Percentiles rank a stretch among this genome's conserved stretches.
Conservation (phyloP, 495 filamentous ascomycete genomes). For the Hyaloscypha hepaticicola region DNA sequence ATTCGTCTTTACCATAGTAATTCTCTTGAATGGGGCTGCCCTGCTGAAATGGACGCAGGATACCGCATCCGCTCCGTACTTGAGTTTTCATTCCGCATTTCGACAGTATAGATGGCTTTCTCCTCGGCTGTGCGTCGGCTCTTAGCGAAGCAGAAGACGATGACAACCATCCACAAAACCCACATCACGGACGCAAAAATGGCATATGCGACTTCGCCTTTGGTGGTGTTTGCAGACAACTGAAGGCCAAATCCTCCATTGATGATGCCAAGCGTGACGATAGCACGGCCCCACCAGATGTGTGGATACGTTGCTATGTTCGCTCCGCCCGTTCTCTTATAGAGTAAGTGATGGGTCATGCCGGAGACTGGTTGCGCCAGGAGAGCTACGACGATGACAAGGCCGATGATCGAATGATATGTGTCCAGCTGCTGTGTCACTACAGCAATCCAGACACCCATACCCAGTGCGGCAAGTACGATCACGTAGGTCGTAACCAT, state of each 20-base stretch:
- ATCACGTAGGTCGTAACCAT: conserved; percentile 58
- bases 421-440: conserved; percentile 32
- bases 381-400: conserved; percentile 54
- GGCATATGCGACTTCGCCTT: conserved; percentile 52
- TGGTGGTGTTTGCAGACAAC: conserved; percentile 35
- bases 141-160: conserved; percentile 14
- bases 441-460: conserved; percentile 55
- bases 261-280: conserved; percentile 63
- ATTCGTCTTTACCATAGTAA: background rate
- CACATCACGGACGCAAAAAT: conserved; percentile 55
- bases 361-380: conserved; percentile 64
- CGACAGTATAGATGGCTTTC: background rate
- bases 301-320: conserved; percentile 58
- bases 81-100: background rate
- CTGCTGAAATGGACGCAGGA: background rate
- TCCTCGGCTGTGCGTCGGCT: background rate
- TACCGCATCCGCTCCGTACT: background rate
- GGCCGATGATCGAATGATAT: conserved; percentile 51
- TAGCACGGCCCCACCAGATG: conserved; percentile 65
- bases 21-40: background rate
- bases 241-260: conserved; percentile 68
- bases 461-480: conserved; percentile 57
- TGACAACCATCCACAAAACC: conserved; percentile 24
- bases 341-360: conserved; percentile 61
- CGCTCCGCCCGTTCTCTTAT: conserved; percentile 44